phyloP scores from a whole-genome alignment of 495 filamentous ascomycete genomes.

The Hypomontagnella monticulosa region DNA sequence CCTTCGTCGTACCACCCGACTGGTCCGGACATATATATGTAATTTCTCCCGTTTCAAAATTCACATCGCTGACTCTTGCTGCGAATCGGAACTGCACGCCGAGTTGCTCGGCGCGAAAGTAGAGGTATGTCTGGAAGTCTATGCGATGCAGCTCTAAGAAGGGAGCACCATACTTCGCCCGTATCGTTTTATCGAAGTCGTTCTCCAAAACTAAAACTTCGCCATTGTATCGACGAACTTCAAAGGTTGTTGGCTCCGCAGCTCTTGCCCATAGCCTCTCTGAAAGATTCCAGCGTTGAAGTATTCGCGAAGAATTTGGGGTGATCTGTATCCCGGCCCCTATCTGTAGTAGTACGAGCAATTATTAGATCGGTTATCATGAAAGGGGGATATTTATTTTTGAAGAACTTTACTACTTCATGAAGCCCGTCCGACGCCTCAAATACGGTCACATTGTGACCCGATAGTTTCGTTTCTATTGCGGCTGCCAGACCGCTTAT shows the following conservation, averaged over 20 bases:
- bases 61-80: constrained; percentile 45
- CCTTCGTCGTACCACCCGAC: constrained; percentile 44
- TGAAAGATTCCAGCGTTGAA: constrained; percentile 60
- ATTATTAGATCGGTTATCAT: background rate
- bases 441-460: constrained; percentile 42
- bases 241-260: constrained; percentile 37
- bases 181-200: constrained; percentile 45
- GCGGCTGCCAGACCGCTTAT: constrained; percentile 67
- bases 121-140: constrained; percentile 54
- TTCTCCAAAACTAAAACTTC: constrained; percentile 44
- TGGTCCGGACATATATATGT: too few relatives aligned
- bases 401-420: constrained; percentile 34
- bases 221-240: constrained; percentile 49
- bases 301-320: constrained; percentile 55
- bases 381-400: background rate
- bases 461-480: constrained; percentile 49
- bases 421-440: constrained; percentile 42
- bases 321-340: constrained; percentile 59
- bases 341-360: constrained; percentile 39
- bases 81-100: constrained; percentile 49
- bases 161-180: constrained; percentile 49
- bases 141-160: constrained; percentile 57
- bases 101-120: constrained; percentile 45
- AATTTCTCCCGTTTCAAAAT: constrained; percentile 53
- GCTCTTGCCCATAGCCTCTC: constrained; percentile 47